A percentile compares a stretch with the other conserved stretches of the same genome.
Conservation (phyloP, 2,329 filamentous ascomycete species). For the Neonectria neomacrospora region DNA sequence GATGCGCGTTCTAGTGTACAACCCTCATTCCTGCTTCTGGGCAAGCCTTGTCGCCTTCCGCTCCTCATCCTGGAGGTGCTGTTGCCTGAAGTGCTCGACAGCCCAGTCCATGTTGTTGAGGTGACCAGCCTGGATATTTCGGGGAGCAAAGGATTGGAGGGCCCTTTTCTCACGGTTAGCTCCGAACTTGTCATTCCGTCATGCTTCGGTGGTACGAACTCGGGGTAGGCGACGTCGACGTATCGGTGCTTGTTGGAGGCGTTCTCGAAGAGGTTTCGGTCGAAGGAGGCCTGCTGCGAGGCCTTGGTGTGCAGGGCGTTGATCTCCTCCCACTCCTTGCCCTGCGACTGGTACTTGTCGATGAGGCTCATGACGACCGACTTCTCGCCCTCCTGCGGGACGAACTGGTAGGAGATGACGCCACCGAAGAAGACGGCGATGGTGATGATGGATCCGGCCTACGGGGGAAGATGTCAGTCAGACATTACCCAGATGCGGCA, state of each 20-base stretch:
- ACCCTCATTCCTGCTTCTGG: slow-evolving; percentile 49
- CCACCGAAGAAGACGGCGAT: slow-evolving; percentile 58
- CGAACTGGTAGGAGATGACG: slow-evolving; percentile 60
- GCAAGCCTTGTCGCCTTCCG: slow-evolving; percentile 63
- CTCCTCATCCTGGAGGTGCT: slow-evolving; percentile 66
- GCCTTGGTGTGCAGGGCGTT: slow-evolving; percentile 64
- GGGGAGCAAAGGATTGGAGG: slow-evolving; percentile 60
- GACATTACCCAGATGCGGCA: slow-evolving; percentile 31
- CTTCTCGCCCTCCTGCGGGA: slow-evolving; percentile 62
- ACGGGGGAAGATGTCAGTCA: slow-evolving; percentile 1
- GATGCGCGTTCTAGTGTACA: slow-evolving; percentile 44
- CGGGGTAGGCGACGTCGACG: slow-evolving; percentile 66
- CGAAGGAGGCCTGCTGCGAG: slow-evolving; percentile 66
- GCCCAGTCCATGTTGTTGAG: slow-evolving; percentile 65
- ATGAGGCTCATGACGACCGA: slow-evolving; percentile 60
- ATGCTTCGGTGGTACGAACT: slow-evolving; percentile 58
- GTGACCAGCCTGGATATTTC: slow-evolving; percentile 67
- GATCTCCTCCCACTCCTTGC: slow-evolving; percentile 62
- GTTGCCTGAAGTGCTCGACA: slow-evolving; percentile 66
- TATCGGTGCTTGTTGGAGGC: slow-evolving; percentile 55
- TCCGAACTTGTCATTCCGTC: background rate
- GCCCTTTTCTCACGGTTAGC: slow-evolving; percentile 53
- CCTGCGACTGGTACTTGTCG: slow-evolving; percentile 58
- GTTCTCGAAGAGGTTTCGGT: slow-evolving; percentile 66
- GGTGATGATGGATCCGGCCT: slow-evolving; percentile 62